Evolutionary conservation across 192 early-diverging fungal species (phyloP), one percentile per base, ranked within the genome.

Genomic region (Pilobolus umbonatus): DNA sequence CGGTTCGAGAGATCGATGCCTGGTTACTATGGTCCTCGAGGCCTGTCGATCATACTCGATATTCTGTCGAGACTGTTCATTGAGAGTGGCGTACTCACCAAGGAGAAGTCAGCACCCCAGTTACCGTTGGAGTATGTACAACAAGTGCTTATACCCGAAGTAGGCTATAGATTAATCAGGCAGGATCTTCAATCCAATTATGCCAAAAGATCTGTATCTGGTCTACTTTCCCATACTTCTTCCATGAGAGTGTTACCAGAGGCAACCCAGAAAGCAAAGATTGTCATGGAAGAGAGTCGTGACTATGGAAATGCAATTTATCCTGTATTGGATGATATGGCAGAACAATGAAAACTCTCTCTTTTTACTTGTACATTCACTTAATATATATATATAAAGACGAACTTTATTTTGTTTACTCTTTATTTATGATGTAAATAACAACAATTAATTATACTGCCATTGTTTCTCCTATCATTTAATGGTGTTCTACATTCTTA

Each of bases 401-500:
- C n/a, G n/a, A n/a, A n/a, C n/a, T 26, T 5, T 35, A 22, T 31
- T 30, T 31, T 29, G 24, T 51, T 51, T 12, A 12, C 12, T 17
- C 19, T 15, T 15, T 42, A 42, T 42, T 42, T 42, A 5, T 42
- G 15, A 17, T 42, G 39, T 12, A n/a, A 17, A 42, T 42, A 42
- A 42, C 15, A 42, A 17, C 15, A 17, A 42, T 17, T 42, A 12
- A 17, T 42, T 42, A 17, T 17, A 17, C 19, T 42, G 19, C 14
- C 19, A 42, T 42, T 42, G 14, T 42, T 42, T 42, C 19, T 42
- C 39, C 39, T 42, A 12, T 40, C 15, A 59, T 71, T 69, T 86
- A 89, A 72, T 89, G 88, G 83, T 89, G 81, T 69, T 85, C 85
- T 52, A 80, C 83, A 73, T 81, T 84, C 85, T 87, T 89, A 85